Conservation (phyloP, 1,284 basidiomycete genomes). For the Violaceomyces palustris region DNA sequence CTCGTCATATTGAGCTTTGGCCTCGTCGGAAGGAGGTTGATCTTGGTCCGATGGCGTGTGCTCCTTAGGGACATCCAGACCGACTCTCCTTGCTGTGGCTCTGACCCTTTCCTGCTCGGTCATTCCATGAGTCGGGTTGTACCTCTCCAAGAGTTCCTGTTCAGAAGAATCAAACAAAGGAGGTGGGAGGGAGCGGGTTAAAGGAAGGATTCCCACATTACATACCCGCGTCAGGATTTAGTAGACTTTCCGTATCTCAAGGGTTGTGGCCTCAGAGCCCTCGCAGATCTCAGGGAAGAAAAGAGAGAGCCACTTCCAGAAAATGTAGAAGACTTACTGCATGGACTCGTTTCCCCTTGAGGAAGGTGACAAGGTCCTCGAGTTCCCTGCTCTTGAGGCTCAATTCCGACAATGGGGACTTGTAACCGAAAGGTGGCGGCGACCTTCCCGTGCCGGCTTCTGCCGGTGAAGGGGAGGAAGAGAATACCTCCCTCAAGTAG, state of each 20-base stretch:
- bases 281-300: no score
- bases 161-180: slow-evolving; percentile 64
- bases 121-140: slow-evolving; percentile 77
- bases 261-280: no score
- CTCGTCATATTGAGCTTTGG: no score
- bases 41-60: slow-evolving; percentile 3
- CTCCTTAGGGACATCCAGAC: slow-evolving; percentile 57
- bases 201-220: no score
- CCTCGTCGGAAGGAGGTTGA: not conserved
- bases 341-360: slow-evolving; percentile 65
- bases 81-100: slow-evolving; percentile 79
- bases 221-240: no score
- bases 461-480: no score
- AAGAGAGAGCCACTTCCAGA: slow-evolving; percentile 52
- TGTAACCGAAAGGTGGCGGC: no score
- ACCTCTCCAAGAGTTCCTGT: slow-evolving; percentile 56
- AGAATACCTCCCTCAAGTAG: no score
- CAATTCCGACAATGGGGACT: no score
- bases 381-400: no score
- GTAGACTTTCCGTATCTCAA: no score
- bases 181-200: not conserved
- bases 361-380: slow-evolving; percentile 66
- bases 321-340: slow-evolving; percentile 55
- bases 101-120: slow-evolving; percentile 71
- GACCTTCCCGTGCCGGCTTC: no score